Base-by-base conservation (phyloP, 495 filamentous ascomycete species). In the Annulohypoxylon nitens region DNA sequence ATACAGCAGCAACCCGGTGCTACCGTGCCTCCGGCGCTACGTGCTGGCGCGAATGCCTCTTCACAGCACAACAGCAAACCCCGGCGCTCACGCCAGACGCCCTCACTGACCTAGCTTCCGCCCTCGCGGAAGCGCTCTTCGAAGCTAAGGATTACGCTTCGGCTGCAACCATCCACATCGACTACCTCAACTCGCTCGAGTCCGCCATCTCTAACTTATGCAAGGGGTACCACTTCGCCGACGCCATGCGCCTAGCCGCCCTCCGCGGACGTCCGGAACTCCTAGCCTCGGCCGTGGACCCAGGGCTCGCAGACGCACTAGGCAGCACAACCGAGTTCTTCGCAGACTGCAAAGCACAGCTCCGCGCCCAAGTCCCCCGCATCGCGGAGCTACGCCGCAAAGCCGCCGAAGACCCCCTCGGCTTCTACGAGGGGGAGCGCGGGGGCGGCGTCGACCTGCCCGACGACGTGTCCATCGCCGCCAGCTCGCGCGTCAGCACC, bases 391-490 rank as follows among this genome's bases (percentile, higher is more conserved):
- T 99, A 20, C 89, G 95, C 7, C 80, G 81, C 43, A 95, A 93
- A 73, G 95, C 96, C 47, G 83, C 85, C 25, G 89, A 92, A 43
- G 94, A 98, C 75, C 96, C 96, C 2, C 85, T 93, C 1, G 90
- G 87, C 10, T 93, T 92, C 81, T 93, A 89, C 78, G 91, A 92
- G 55, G 90, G 94, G 63, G 89, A 93, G 70, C 82, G 88, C 16
- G 85, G 79, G n/a, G 86, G 75, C 33, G 88, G 85, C 79, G 84
- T 78, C 39, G 92, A 96, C 73, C 86, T 97, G 4, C 95, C 95
- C 0, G 96, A 99, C 75, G 94, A 99, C 78, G 85, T 99, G 58
- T 96, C 93, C 5, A 84, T 99, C 12, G 95, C 96, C 3, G 92
- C 95, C 0, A 96, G 91, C 10, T 93, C 96, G 75, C 86, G 90